phyloP scores from a whole-genome alignment of 2,329 filamentous ascomycete genomes.

The Samsoniella hepiali region DNA sequence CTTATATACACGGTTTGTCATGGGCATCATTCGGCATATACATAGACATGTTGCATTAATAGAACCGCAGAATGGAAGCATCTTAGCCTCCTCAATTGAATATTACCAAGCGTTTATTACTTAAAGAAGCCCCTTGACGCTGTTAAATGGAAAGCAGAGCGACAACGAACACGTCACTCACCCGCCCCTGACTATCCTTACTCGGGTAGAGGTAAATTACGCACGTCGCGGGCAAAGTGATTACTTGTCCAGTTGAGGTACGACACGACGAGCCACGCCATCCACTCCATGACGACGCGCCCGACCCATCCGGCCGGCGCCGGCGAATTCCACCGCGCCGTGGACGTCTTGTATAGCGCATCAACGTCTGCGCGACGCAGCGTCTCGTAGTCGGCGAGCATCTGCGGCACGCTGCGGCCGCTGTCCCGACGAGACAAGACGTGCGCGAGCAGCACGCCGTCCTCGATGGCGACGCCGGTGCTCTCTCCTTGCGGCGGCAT shows the following conservation, averaged over 20 bases:
- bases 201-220: conserved; percentile 21
- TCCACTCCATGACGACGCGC: conserved; percentile 25
- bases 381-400: conserved; percentile 45
- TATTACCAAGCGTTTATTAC: background rate
- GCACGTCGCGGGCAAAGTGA: conserved; percentile 25
- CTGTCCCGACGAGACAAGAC: conserved; percentile 23
- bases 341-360: conserved; percentile 41
- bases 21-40: conserved; percentile 1
- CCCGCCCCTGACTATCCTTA: background rate
- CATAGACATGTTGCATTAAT: conserved; percentile 8
- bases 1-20: background rate
- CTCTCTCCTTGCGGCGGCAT: conserved; percentile 51
- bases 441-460: conserved; percentile 45
- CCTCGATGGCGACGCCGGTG: conserved; percentile 51
- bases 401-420: conserved; percentile 35
- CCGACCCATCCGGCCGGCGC: conserved; percentile 22
- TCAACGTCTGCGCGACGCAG: conserved; percentile 43
- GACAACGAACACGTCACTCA: background rate
- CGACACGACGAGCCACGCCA: conserved; percentile 26
- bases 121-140: background rate
- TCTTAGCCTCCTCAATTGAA: background rate
- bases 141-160: background rate
- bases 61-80: background rate
- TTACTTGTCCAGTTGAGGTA: conserved; percentile 21
- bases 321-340: conserved; percentile 24